These are phyloP conservation scores for Pleurotus cornucopiae DNA, from an alignment of 768 basidiomycete species.

Conservation along the genomic window DNA sequence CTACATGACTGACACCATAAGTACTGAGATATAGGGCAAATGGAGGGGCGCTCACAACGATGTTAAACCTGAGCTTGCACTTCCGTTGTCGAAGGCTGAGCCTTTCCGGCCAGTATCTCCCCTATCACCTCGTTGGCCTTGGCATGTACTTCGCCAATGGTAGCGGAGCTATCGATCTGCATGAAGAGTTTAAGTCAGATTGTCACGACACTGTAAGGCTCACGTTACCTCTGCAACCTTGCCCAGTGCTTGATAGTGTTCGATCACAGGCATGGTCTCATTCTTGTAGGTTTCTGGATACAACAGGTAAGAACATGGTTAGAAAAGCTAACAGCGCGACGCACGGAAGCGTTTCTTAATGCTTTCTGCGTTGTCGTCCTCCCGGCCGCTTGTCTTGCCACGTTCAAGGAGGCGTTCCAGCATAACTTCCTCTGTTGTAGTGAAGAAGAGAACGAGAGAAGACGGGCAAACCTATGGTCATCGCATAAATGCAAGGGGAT, in stretches of 20 bases:
- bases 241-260: conserved; percentile 60
- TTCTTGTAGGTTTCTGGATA: conserved; percentile 73
- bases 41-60: not conserved
- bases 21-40: not conserved
- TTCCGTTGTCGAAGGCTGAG: not conserved
- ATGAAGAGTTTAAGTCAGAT: not conserved
- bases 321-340: conserved; percentile 19
- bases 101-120: not conserved
- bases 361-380: conserved; percentile 92
- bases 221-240: conserved; percentile 74
- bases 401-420: conserved; percentile 80
- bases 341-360: conserved; percentile 95
- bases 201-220: not conserved
- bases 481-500: conserved; percentile 2
- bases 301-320: not conserved
- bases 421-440: conserved; percentile 87
- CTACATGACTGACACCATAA: not conserved
- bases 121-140: conserved; percentile 50
- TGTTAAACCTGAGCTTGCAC: conserved; percentile 1
- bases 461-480: conserved; percentile 69
- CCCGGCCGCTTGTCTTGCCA: conserved; percentile 89
- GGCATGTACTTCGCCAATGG: conserved; percentile 69
- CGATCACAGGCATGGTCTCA: conserved; percentile 90
- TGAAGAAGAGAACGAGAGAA: conserved; percentile 78
- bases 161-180: conserved; percentile 71